phyloP scores from a whole-genome alignment of 768 basidiomycete species.

The Terana coerulea region DNA sequence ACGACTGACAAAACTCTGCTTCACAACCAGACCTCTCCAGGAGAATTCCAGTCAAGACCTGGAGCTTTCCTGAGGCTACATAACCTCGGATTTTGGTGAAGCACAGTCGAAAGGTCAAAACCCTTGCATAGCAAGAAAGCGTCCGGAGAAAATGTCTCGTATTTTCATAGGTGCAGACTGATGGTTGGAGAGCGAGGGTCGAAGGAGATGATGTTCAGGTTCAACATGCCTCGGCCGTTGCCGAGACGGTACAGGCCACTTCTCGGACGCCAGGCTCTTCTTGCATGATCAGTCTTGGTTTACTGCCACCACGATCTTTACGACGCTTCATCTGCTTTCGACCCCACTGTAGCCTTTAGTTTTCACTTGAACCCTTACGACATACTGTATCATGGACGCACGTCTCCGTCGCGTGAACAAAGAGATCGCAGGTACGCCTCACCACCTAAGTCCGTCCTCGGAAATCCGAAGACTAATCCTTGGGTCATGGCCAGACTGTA shows the following conservation, averaged over 20 bases:
- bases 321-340: not conserved
- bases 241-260: not conserved
- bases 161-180: too few relatives aligned
- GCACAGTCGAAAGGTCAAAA: too few relatives aligned
- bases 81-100: too few relatives aligned
- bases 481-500: conserved; percentile 63
- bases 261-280: not conserved
- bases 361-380: not conserved
- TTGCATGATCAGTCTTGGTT: not conserved
- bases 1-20: too few relatives aligned
- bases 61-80: too few relatives aligned
- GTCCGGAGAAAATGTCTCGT: too few relatives aligned
- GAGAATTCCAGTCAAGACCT: too few relatives aligned
- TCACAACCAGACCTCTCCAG: too few relatives aligned
- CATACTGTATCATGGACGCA: conserved; percentile 64
- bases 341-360: conserved; percentile 2
- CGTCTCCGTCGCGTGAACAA: conserved; percentile 88
- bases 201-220: too few relatives aligned
- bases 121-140: too few relatives aligned
- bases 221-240: not conserved
- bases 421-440: conserved; percentile 84
- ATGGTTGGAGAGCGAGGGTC: too few relatives aligned
- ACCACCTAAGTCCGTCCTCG: too few relatives aligned
- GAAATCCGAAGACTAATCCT: not conserved
- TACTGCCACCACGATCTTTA: not conserved